Evolutionary conservation across 441 rosid genomes (phyloP).

Genomic region (Bruguiera hainesii): DNA sequence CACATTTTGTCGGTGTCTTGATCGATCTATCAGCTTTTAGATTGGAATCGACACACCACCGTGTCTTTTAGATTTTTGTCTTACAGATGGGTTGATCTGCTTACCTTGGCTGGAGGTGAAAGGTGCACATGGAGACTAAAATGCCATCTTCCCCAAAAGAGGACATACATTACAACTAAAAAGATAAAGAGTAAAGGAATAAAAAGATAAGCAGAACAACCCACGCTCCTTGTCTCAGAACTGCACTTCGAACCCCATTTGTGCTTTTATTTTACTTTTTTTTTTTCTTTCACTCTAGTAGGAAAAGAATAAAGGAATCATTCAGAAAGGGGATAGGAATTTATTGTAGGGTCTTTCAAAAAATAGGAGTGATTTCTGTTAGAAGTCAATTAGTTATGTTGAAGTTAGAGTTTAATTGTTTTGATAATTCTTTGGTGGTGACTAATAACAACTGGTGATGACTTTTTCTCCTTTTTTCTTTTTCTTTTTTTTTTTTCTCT

Average conservation of each 20-base stretch:
- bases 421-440: no score
- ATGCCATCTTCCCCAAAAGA: slow-evolving; percentile 34
- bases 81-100: slow-evolving; percentile 40
- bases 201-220: slow-evolving; percentile 27
- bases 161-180: slow-evolving; percentile 30
- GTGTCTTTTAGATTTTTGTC: slow-evolving; percentile 37
- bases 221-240: slow-evolving; percentile 48
- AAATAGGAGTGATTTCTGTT: neutral
- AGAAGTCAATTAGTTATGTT: no score
- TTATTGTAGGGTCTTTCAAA: slow-evolving; percentile 2
- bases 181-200: slow-evolving; percentile 33
- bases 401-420: no score
- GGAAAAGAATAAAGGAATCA: slow-evolving; percentile 14
- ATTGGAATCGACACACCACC: neutral
- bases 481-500: no score
- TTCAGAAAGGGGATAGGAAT: neutral
- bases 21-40: no score
- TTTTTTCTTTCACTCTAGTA: slow-evolving; percentile 9
- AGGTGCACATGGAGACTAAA: slow-evolving; percentile 47
- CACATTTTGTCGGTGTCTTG: no score
- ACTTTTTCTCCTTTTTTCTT: no score
- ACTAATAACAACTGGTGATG: no score
- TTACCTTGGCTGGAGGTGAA: slow-evolving; percentile 28
- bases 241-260: slow-evolving; percentile 18
- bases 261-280: slow-evolving; percentile 1